phyloP scores from a whole-genome alignment of 1,284 basidiomycete species.

The Calocybe gambosa region DNA sequence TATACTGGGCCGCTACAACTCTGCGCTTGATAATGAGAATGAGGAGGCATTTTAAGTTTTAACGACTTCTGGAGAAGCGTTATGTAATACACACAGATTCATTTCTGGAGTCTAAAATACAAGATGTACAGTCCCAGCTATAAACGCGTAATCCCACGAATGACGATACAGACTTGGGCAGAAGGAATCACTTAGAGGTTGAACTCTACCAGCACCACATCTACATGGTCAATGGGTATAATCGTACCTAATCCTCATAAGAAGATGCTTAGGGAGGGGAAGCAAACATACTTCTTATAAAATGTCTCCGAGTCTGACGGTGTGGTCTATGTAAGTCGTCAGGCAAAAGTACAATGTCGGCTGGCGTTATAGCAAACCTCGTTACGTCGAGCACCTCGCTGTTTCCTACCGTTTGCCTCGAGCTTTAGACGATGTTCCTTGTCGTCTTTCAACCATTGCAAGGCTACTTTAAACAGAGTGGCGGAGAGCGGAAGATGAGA shows the following conservation, averaged over 20 bases:
- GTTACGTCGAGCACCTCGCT: conserved; percentile 61
- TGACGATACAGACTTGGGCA: not conserved
- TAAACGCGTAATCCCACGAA: no score
- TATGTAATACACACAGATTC: not conserved
- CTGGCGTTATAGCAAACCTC: conserved; percentile 38
- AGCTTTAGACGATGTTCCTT: conserved; percentile 55
- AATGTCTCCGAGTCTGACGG: conserved; percentile 83
- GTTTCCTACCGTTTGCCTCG: conserved; percentile 56
- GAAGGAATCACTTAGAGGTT: conserved; percentile 2
- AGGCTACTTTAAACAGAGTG: conserved; percentile 65
- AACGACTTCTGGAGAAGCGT: not conserved
- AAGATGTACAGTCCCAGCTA: not conserved
- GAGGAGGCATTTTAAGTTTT: not conserved
- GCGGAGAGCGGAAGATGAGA: conserved; percentile 19
- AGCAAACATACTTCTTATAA: conserved; percentile 69
- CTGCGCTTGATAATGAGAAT: not conserved
- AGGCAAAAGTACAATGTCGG: conserved; percentile 1
- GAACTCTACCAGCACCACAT: conserved; percentile 3
- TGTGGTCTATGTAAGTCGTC: conserved; percentile 30
- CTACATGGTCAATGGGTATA: conserved; percentile 42
- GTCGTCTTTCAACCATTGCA: conserved; percentile 85
- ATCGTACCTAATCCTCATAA: conserved; percentile 49
- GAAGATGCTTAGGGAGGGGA: not conserved
- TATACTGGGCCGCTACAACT: not conserved
- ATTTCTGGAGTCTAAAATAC: no score